A percentile compares a stretch with the other conserved stretches of the same genome.
Conservation (phyloP, 2,329 filamentous ascomycete genomes). For the Exophiala spinifera region DNA sequence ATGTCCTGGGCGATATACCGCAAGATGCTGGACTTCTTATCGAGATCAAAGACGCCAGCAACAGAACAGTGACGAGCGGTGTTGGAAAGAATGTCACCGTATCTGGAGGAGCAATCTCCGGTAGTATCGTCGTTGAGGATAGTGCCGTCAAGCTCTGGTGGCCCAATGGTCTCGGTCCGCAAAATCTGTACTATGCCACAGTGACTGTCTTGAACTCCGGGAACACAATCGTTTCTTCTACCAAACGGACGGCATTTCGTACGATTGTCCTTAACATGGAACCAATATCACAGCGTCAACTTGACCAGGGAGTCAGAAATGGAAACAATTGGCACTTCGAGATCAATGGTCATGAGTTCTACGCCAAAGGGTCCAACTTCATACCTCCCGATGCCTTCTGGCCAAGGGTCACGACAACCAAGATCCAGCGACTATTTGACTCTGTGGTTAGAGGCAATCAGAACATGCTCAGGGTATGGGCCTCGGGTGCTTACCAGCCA, state of each 20-base stretch:
- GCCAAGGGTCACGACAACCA: slow-evolving; percentile 50
- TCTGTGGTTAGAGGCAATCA: slow-evolving; percentile 61
- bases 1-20: slow-evolving; percentile 23
- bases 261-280: slow-evolving; percentile 45
- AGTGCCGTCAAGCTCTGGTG: slow-evolving; percentile 56
- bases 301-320: slow-evolving; percentile 39
- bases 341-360: slow-evolving; percentile 63
- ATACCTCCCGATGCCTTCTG: slow-evolving; percentile 63
- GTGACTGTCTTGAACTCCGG: slow-evolving; percentile 39
- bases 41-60: slow-evolving; percentile 34
- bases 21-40: slow-evolving; percentile 20
- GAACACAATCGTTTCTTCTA: slow-evolving; percentile 45
- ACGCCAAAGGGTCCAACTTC: slow-evolving; percentile 67
- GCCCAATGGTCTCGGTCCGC: slow-evolving; percentile 57
- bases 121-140: slow-evolving; percentile 36
- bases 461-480: slow-evolving; percentile 65
- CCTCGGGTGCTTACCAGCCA: slow-evolving; percentile 75
- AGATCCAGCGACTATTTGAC: slow-evolving; percentile 59
- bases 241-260: slow-evolving; percentile 51
- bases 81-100: neutral
- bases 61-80: neutral
- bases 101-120: slow-evolving; percentile 33
- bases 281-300: slow-evolving; percentile 15
- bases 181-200: slow-evolving; percentile 55
- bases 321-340: slow-evolving; percentile 64